Percentiles rank a stretch among this genome's conserved stretches.
phyloP scores from a whole-genome alignment of 768 basidiomycete species.

The Kondoa subrosea region DNA sequence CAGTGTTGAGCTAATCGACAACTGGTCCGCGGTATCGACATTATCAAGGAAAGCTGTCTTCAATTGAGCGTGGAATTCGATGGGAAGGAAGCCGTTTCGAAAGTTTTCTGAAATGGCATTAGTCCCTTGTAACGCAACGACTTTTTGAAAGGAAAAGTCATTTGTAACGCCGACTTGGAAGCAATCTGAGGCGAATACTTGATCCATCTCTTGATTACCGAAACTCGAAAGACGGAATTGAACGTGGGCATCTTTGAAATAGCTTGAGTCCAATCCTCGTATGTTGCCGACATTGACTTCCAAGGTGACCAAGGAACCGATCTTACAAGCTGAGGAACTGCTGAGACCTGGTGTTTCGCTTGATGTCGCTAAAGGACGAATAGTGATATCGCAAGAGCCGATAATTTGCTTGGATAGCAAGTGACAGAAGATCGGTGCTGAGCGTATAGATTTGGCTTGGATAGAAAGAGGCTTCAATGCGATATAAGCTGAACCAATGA shows the following conservation, averaged over 20 bases:
- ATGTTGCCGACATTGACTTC: constrained; percentile 70
- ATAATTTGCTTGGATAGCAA: constrained; percentile 89
- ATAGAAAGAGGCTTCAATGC: constrained; percentile 65
- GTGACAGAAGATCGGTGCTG: constrained; percentile 68
- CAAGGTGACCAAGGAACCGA: constrained; percentile 68
- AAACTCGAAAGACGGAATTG: constrained; percentile 54
- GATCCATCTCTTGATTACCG: neutral
- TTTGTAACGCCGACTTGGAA: constrained; percentile 39
- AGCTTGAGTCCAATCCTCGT: constrained; percentile 73
- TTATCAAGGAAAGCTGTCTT: constrained; percentile 70
- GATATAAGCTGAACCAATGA: constrained; percentile 71
- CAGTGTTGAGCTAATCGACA: constrained; percentile 66
- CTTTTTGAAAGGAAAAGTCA: constrained; percentile 66
- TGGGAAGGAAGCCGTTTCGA: constrained; percentile 56
- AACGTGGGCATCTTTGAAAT: constrained; percentile 68
- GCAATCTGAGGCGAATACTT: neutral
- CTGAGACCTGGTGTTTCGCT: too few relatives aligned
- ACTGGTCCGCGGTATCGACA: constrained; percentile 43
- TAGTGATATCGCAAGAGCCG: constrained; percentile 73
- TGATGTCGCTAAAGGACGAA: too few relatives aligned
- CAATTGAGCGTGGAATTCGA: constrained; percentile 77
- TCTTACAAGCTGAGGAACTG: constrained; percentile 43
- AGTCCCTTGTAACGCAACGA: constrained; percentile 59
- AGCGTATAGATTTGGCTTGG: constrained; percentile 34
- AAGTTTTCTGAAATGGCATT: constrained; percentile 57